Base-by-base conservation (phyloP, 805 yeast genomes). In the Candida endomychidarum region DNA sequence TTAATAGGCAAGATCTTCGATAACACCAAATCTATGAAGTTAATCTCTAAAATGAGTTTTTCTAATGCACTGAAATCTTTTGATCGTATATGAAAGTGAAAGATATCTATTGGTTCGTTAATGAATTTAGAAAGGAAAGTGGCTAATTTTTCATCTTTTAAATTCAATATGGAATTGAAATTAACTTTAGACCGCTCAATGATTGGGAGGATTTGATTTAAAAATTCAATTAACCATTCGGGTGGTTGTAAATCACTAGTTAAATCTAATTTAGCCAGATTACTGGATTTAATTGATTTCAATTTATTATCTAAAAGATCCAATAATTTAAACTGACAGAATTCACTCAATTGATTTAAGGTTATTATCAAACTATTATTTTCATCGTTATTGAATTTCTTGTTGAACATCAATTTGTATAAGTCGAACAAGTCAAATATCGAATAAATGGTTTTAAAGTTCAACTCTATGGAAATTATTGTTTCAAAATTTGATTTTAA, bases 141-240 rank as follows among this genome's bases (percentile, higher is more conserved):
- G 1, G 52, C 52, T 38, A 70, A 60, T 12, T 63, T 61, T 0
- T 60, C 62, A 1, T 52, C 53, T 4, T 64, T 48, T 24, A 78
- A 54, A 18, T 66, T 66, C 47, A 83, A 53, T 7, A 80, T 54
- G 2, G 73, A 63, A 5, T 57, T 57, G 7, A 66, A 51, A 20
- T 52, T 49, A 28, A 43, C 52, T 17, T 38, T 42, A 42, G 48
- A 45, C 42, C 56, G 65, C 45, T 78, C 80, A 45, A 84, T 72
- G 2, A 86, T 59, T 1, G 78, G 78, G 41, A 82, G 67, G 20
- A 84, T 65, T 11, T 78, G 83, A 0, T 77, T 65, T 34, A 83
- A 72, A 49, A 82, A 80, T n/a, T 78, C 82, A 35, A 75, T 66
- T 16, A 86, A 63, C 89, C 95, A 90, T 44, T 86, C 95, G 0